Percentiles rank a stretch among this genome's conserved stretches.
Evolutionary conservation across 1,139 yeast genomes (phyloP).

Genomic region (Yueomyces sp.): DNA sequence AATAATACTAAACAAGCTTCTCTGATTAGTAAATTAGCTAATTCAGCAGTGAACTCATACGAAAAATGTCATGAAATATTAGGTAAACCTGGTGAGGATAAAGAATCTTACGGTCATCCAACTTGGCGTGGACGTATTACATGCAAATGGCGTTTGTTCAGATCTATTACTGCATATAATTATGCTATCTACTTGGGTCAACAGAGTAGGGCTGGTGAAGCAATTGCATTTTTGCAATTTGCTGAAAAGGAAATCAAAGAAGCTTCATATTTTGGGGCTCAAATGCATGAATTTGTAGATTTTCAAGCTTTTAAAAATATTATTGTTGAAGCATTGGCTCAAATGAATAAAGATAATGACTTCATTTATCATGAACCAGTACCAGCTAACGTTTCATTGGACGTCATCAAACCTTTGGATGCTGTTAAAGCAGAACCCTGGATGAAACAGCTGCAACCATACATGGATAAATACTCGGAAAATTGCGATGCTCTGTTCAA

Average conservation of each 20-base stretch:
- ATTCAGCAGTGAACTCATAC: constrained; percentile 46
- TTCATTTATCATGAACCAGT: constrained; percentile 71
- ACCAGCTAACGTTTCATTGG: constrained; percentile 43
- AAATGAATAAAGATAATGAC: constrained; percentile 72
- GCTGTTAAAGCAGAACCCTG: constrained; percentile 44
- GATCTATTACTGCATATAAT: constrained; percentile 35
- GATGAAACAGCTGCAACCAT: constrained; percentile 24
- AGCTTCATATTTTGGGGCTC: constrained; percentile 13
- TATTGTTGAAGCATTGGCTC: constrained; percentile 20
- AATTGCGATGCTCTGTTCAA: constrained; percentile 53
- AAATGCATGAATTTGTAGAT: constrained; percentile 22
- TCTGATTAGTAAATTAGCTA: constrained; percentile 59
- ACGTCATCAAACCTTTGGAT: constrained; percentile 57
- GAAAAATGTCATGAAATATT: constrained; percentile 36
- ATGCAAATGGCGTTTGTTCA: constrained; percentile 33
- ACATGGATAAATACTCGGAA: constrained; percentile 40
- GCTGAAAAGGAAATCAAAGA: constrained; percentile 28
- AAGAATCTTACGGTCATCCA: constrained; percentile 25
- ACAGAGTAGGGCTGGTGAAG: constrained; percentile 54
- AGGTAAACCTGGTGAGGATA: constrained; percentile 27
- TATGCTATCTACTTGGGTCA: constrained; percentile 27
- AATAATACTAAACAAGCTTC: constrained; percentile 37
- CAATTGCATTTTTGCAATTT: constrained; percentile 53
- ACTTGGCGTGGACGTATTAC: constrained; percentile 32
- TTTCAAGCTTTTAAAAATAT: constrained; percentile 18